Percentiles rank a stretch among this genome's conserved stretches.
These are phyloP conservation scores for Ustilago cynodontis DNA, from an alignment of 1,284 basidiomycete genomes.

Conservation along the genomic window DNA sequence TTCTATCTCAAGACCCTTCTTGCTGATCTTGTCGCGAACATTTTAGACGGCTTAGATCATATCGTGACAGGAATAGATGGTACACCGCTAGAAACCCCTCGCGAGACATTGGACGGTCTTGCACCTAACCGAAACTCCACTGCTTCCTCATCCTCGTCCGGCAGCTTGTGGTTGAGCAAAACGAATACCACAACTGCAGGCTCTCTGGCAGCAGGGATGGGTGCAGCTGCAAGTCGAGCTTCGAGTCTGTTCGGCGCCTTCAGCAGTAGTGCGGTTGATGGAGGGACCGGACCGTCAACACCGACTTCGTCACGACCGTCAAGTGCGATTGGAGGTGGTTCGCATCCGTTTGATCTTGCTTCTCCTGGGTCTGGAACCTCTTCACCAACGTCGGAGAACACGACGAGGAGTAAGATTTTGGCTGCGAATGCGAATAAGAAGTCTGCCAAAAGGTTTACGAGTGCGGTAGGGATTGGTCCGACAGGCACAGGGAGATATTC, in stretches of 20 bases:
- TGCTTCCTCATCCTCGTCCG: constrained; percentile 12
- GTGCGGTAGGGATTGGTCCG: constrained; percentile 40
- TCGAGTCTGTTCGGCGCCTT: constrained; percentile 56
- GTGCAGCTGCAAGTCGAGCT: constrained; percentile 46
- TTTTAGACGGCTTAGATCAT: constrained; percentile 62
- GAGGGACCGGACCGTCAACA: constrained; percentile 13
- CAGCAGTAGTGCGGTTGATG: constrained; percentile 19
- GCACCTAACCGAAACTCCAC: constrained; percentile 18
- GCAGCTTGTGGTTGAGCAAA: constrained; percentile 38
- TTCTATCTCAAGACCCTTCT: constrained; percentile 67
- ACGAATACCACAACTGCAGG: constrained; percentile 15
- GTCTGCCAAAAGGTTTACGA: constrained; percentile 31
- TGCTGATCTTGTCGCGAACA: constrained; percentile 56
- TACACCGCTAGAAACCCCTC: constrained; percentile 64
- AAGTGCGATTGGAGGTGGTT: constrained; percentile 47
- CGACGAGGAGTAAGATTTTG: constrained; percentile 40
- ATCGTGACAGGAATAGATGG: constrained; percentile 60
- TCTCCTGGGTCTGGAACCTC: constrained; percentile 20
- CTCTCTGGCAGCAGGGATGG: constrained; percentile 14
- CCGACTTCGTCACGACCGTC: constrained; percentile 33
- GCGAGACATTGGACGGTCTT: constrained; percentile 65
- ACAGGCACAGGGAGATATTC: constrained; percentile 55
- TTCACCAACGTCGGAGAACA: constrained; percentile 37
- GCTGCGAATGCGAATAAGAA: constrained; percentile 49
- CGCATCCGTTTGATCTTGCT: constrained; percentile 37